Conservation (phyloP, 2,329 filamentous ascomycete species). For the Elsinoe australis region DNA sequence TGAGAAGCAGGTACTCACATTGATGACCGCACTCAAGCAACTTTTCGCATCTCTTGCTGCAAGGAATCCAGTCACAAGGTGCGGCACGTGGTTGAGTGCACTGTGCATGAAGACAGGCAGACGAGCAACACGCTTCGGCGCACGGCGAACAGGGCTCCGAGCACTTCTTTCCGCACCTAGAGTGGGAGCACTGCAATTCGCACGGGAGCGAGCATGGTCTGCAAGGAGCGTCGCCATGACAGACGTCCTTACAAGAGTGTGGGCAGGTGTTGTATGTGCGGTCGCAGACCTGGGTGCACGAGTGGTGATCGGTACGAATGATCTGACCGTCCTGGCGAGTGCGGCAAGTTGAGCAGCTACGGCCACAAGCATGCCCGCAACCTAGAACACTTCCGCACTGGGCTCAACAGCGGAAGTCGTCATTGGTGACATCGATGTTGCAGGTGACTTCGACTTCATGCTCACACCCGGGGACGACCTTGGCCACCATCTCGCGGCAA, state of each 20-base stretch:
- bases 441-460: slow-evolving; percentile 50
- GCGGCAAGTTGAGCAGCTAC: slow-evolving; percentile 45
- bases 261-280: slow-evolving; percentile 48
- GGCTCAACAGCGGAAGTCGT: slow-evolving; percentile 41
- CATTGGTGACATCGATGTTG: slow-evolving; percentile 36
- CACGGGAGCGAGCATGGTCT: slow-evolving; percentile 44
- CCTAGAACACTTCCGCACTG: slow-evolving; percentile 40
- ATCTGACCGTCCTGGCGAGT: slow-evolving; percentile 29
- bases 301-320: slow-evolving; percentile 36
- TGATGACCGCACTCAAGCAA: slow-evolving; percentile 52
- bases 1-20: slow-evolving; percentile 34
- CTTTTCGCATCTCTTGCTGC: slow-evolving; percentile 51
- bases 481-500: slow-evolving; percentile 44
- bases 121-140: neutral
- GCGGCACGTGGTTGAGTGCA: slow-evolving; percentile 48
- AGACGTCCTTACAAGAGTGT: slow-evolving; percentile 47
- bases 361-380: slow-evolving; percentile 54
- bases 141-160: slow-evolving; percentile 56
- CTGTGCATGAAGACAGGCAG: neutral
- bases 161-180: slow-evolving; percentile 49
- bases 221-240: slow-evolving; percentile 47
- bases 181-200: slow-evolving; percentile 51
- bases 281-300: slow-evolving; percentile 45
- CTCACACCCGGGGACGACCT: slow-evolving; percentile 46
- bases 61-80: slow-evolving; percentile 61